A percentile compares a stretch with the other conserved stretches of the same genome.
These are phyloP conservation scores for Pythium oligandrum DNA, from an alignment of 352 stramenopile genomes.

Conservation along the genomic window DNA sequence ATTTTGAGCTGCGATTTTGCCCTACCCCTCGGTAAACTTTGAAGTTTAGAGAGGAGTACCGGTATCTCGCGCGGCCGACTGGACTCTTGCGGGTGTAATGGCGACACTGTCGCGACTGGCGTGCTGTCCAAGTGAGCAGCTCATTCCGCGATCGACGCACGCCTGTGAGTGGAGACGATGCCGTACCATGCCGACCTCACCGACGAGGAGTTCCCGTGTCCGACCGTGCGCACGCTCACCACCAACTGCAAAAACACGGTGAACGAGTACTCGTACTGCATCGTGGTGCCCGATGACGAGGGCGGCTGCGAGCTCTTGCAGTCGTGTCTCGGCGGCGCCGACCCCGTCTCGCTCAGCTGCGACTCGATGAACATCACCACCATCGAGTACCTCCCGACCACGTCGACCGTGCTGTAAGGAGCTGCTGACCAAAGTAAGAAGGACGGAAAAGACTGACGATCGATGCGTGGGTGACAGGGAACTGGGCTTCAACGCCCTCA, in stretches of 20 bases:
- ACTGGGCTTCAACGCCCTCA: neutral
- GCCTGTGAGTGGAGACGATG: no score
- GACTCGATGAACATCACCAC: constrained; percentile 8
- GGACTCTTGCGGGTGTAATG: no score
- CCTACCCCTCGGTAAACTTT: no score
- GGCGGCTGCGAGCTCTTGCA: neutral
- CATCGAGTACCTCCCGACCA: neutral
- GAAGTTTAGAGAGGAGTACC: no score
- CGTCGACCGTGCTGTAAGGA: neutral
- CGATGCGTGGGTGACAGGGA: neutral
- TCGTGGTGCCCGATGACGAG: neutral
- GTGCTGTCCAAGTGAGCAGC: no score
- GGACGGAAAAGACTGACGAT: neutral
- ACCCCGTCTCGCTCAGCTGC: neutral
- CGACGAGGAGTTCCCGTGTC: neutral
- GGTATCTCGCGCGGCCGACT: no score
- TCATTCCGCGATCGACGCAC: no score
- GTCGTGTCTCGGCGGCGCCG: neutral
- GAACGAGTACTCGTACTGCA: neutral
- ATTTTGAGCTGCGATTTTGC: no score
- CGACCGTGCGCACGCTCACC: neutral
- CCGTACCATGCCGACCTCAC: neutral
- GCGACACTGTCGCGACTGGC: no score
- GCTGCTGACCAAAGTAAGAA: neutral
- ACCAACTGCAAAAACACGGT: neutral